Evolutionary conservation across 2,329 filamentous ascomycete genomes (phyloP).

Genomic region (Elsinoe arachidis): DNA sequence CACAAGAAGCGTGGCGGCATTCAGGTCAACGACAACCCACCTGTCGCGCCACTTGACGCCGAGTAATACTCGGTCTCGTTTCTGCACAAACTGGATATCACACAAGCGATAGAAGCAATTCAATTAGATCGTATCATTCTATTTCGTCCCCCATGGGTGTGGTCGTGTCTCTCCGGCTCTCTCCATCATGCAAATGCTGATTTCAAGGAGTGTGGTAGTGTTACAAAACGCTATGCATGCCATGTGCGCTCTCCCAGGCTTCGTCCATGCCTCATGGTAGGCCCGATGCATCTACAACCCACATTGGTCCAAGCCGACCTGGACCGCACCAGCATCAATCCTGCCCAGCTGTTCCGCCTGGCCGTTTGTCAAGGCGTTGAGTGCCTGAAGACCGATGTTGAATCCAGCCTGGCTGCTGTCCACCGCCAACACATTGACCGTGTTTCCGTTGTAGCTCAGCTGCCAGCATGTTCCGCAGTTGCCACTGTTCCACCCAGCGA

Average conservation of each 20-base stretch:
- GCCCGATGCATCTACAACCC: constrained; percentile 17
- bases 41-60: constrained; percentile 66
- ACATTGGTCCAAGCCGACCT: constrained; percentile 32
- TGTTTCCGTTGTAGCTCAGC: constrained; percentile 39
- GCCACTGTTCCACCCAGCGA: constrained; percentile 38
- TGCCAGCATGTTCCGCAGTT: constrained; percentile 47
- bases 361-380: constrained; percentile 42
- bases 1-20: constrained; percentile 86
- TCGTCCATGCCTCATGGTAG: not conserved
- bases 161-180: too few relatives aligned
- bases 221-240: not conserved
- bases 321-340: constrained; percentile 33
- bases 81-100: too few relatives aligned
- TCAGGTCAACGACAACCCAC: constrained; percentile 73
- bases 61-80: constrained; percentile 43
- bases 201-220: constrained; percentile 3
- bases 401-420: constrained; percentile 41
- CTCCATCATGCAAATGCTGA: not conserved
- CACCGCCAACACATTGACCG: constrained; percentile 42
- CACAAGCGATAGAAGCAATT: not conserved
- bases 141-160: not conserved
- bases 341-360: constrained; percentile 32
- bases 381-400: constrained; percentile 41
- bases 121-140: not conserved
- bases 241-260: not conserved